Conservation (phyloP, 2,329 filamentous ascomycete genomes). For the Penicillium griseofulvum region DNA sequence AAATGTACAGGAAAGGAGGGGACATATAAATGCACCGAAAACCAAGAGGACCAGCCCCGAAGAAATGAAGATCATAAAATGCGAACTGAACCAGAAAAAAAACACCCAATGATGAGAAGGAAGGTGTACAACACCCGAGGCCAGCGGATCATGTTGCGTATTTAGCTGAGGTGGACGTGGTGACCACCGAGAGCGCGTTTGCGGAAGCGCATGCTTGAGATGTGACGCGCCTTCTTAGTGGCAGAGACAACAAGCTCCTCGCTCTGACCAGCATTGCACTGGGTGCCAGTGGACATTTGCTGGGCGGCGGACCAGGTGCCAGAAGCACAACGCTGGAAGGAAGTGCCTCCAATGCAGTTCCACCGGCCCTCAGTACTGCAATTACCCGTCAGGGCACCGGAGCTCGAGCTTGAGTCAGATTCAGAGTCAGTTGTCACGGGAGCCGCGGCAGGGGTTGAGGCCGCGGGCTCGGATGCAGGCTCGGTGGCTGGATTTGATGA, state of each 20-base stretch:
- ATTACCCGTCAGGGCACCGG: conserved; percentile 39
- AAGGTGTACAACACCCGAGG: conserved; percentile 5
- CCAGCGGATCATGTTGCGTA: conserved; percentile 19
- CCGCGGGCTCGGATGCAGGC: background rate
- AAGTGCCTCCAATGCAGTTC: conserved; percentile 57
- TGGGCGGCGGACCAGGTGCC: conserved; percentile 54
- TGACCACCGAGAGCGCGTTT: conserved; percentile 22
- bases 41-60: background rate
- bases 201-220: conserved; percentile 31
- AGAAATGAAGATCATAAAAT: conserved; percentile 6
- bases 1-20: conserved; percentile 22
- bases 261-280: conserved; percentile 46
- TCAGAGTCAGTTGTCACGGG: background rate
- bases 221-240: conserved; percentile 24
- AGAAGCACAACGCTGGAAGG: conserved; percentile 63
- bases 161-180: conserved; percentile 26
- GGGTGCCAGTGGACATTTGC: conserved; percentile 54
- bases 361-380: conserved; percentile 57
- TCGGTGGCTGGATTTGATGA: conserved; percentile 1
- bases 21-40: conserved; percentile 11
- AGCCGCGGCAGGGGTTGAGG: conserved; percentile 1
- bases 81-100: background rate
- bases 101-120: background rate
- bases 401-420: conserved; percentile 21
- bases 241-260: conserved; percentile 26